Evolutionary conservation across 2,329 filamentous ascomycete genomes (phyloP), one percentile per base, ranked within the genome.

Genomic region (Verticillium klebahnii): DNA sequence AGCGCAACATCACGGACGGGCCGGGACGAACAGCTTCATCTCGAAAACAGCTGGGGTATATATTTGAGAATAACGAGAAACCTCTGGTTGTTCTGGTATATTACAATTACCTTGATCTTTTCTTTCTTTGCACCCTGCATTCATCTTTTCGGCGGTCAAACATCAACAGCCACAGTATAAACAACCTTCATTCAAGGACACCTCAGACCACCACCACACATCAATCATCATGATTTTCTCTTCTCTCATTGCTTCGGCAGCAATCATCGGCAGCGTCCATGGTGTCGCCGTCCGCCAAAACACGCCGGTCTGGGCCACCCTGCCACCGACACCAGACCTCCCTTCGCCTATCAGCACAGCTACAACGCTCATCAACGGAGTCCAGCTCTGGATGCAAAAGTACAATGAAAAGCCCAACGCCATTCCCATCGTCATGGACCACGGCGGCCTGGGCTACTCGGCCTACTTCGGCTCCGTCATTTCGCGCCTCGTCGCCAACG

Each of bases 371-470:
- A 69, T 77, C 65, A 76, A 78, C 62, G 72, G 74, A 50, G 76
- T 73, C 11, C 66, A 76, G 8, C 72, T 79, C 23, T 79, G 77
- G 77, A 73, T 70, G 67, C 75, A 77, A 63, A 72, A 75, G 66
- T 78, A 78, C 70, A 78, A 77, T 60, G 69, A 74, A 34, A 56
- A 67, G 8, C 69, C 70, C 3, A 70, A 70, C 39, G 68, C 69
- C 15, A 65, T 69, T 0, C 75, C 77, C 6, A 69, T 79, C 3
- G 72, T 79, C 61, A 67, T 79, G 61, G 68, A 76, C 54, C 73
- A 77, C 64, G 76, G 76, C 36, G 77, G 77, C 29, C 72, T 79
- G 32, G 75, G 75, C 29, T 77, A 77, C 68, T 78, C 74, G 12
- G 74, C 74, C 12, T 78, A 78, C 62, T 78, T 76, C 56, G 75